Percentiles rank a stretch among this genome's conserved stretches.
Conservation (phyloP, 179 eudicot species). For the Gypsophila paniculata region DNA sequence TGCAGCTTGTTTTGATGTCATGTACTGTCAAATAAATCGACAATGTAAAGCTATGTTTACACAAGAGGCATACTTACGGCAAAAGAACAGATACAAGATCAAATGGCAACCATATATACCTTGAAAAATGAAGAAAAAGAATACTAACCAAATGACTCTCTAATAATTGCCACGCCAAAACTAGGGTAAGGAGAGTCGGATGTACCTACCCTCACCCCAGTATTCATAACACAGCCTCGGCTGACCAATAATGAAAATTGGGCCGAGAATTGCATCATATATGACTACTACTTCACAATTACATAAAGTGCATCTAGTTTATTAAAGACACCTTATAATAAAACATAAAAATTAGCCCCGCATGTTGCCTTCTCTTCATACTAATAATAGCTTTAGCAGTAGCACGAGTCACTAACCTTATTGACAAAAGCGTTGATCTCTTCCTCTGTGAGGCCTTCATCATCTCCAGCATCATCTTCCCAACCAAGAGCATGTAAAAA, state of each 20-base stretch:
- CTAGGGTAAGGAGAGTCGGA: not conserved
- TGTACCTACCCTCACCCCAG: not conserved
- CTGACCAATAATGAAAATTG: no score
- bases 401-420: conserved; percentile 31
- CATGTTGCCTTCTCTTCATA: not conserved
- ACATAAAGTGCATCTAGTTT: no score
- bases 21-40: conserved; percentile 35
- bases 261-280: no score
- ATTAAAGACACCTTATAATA: no score
- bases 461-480: conserved; percentile 72
- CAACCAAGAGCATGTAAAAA: conserved; percentile 80
- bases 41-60: not conserved
- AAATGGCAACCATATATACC: no score
- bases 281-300: no score
- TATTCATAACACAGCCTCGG: no score
- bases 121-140: not conserved
- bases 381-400: not conserved
- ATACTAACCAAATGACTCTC: not conserved
- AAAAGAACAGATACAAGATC: no score
- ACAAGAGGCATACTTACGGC: not conserved
- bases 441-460: conserved; percentile 66
- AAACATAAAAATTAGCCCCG: not conserved
- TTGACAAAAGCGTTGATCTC: conserved; percentile 37
- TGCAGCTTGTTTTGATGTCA: conserved; percentile 49
- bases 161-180: not conserved